Conservation (phyloP, 176 grass and related monocot genomes). For the Oryza brachyantha region DNA sequence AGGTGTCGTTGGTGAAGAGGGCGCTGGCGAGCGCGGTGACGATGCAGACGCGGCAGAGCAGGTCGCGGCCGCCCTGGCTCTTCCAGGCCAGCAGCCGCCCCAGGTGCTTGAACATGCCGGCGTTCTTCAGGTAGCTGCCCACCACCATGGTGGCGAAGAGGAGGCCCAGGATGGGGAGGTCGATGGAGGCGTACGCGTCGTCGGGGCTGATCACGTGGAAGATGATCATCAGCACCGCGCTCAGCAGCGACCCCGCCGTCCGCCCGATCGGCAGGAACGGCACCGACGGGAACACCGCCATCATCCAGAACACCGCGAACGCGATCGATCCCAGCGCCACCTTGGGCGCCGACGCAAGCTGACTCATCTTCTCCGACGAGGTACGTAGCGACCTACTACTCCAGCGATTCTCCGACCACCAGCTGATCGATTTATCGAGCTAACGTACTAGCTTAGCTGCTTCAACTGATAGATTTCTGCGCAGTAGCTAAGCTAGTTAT, state of each 20-base stretch:
- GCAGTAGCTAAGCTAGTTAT: not conserved
- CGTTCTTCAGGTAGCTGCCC: conserved; percentile 76
- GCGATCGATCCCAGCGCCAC: conserved; percentile 59
- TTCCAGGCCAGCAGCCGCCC: conserved; percentile 65
- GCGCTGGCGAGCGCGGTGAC: conserved; percentile 73
- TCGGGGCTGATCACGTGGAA: conserved; percentile 75
- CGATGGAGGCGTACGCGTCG: conserved; percentile 74
- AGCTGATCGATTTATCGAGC: no score
- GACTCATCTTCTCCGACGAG: conserved; percentile 16
- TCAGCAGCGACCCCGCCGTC: conserved; percentile 73
- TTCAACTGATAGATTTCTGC: no score
- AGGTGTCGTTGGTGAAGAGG: conserved; percentile 96
- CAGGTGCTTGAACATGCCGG: conserved; percentile 87
- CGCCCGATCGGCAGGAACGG: conserved; percentile 90
- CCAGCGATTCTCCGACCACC: no score
- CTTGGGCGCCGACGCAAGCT: conserved; percentile 34
- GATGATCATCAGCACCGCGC: conserved; percentile 79
- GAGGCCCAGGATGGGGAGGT: conserved; percentile 91
- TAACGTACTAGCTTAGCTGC: no score
- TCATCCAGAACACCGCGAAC: conserved; percentile 85
- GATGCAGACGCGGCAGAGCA: conserved; percentile 85
- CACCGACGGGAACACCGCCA: conserved; percentile 94
- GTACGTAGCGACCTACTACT: no score
- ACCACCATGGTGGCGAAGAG: conserved; percentile 97
- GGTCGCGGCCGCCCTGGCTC: conserved; percentile 78